These are phyloP conservation scores for Entomortierella chlamydospora DNA, from an alignment of 192 early-diverging fungal genomes.

Conservation along the genomic window DNA sequence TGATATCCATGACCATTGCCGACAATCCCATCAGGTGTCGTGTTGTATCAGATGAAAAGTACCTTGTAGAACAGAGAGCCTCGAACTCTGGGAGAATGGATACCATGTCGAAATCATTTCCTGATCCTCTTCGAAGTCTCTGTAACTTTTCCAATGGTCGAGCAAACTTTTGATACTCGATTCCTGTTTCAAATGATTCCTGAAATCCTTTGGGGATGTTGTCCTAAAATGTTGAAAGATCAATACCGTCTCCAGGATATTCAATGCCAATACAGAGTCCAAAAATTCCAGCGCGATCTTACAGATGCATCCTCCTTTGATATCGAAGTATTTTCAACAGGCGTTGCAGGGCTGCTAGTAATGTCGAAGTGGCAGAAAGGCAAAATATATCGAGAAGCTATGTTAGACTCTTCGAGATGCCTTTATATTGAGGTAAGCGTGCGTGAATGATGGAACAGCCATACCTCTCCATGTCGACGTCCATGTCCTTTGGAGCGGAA, in stretches of 20 bases:
- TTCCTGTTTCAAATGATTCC: constrained; percentile 24
- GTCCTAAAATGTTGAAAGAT: not conserved
- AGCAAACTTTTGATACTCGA: constrained; percentile 39
- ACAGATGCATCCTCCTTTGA: too few relatives aligned
- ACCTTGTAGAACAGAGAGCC: constrained; percentile 29
- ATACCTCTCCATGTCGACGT: constrained; percentile 37
- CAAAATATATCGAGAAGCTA: not conserved
- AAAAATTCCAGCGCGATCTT: too few relatives aligned
- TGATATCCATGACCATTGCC: too few relatives aligned
- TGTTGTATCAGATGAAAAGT: not conserved
- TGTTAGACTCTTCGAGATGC: too few relatives aligned
- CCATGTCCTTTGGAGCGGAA: constrained; percentile 8
- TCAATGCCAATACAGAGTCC: too few relatives aligned
- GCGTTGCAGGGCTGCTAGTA: not conserved
- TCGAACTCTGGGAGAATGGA: constrained; percentile 36
- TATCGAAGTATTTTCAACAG: too few relatives aligned
- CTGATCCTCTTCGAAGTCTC: not conserved
- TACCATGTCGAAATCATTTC: constrained; percentile 4
- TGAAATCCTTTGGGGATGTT: constrained; percentile 4
- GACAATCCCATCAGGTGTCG: not conserved
- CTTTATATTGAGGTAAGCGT: too few relatives aligned
- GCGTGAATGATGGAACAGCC: not conserved
- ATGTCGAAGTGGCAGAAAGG: not conserved
- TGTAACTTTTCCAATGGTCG: constrained; percentile 22
- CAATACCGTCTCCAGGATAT: not conserved